These are phyloP conservation scores for Carex pumila DNA, from an alignment of 176 grass and related monocot genomes.

Conservation along the genomic window DNA sequence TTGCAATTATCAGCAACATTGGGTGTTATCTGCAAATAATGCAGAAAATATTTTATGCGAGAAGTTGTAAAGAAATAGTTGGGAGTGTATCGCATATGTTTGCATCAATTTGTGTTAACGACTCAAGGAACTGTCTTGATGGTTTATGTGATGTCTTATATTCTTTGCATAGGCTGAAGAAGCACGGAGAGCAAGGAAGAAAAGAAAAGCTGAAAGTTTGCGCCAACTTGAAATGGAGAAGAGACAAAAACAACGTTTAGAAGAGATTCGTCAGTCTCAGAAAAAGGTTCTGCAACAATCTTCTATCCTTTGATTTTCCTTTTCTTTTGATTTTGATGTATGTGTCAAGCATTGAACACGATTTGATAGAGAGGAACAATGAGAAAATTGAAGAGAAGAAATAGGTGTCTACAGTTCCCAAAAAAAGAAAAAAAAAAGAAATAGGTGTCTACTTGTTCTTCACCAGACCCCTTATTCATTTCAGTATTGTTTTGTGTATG, in stretches of 20 bases:
- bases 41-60: not conserved
- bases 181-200: slow-evolving; percentile 50
- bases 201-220: slow-evolving; percentile 58
- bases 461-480: not conserved
- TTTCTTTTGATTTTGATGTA: not conserved
- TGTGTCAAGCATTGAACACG: not conserved
- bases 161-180: slow-evolving; percentile 63
- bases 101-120: not conserved
- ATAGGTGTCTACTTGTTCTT: not conserved
- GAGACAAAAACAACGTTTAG: slow-evolving; percentile 85
- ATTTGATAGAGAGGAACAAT: not conserved
- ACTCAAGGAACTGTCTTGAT: not conserved
- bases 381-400: not conserved
- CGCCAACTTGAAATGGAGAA: slow-evolving; percentile 72
- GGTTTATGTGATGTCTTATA: not conserved
- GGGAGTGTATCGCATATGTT: not conserved
- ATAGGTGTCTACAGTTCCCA: not conserved
- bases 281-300: slow-evolving; percentile 43
- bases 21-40: not conserved
- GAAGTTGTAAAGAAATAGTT: not conserved
- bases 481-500: not conserved
- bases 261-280: slow-evolving; percentile 85
- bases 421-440: not conserved
- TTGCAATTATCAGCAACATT: not conserved
- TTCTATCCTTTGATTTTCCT: not conserved